A percentile compares a stretch with the other conserved stretches of the same genome.
Conservation (phyloP, 345 rosid species). For the Streptanthus diversifolius region DNA sequence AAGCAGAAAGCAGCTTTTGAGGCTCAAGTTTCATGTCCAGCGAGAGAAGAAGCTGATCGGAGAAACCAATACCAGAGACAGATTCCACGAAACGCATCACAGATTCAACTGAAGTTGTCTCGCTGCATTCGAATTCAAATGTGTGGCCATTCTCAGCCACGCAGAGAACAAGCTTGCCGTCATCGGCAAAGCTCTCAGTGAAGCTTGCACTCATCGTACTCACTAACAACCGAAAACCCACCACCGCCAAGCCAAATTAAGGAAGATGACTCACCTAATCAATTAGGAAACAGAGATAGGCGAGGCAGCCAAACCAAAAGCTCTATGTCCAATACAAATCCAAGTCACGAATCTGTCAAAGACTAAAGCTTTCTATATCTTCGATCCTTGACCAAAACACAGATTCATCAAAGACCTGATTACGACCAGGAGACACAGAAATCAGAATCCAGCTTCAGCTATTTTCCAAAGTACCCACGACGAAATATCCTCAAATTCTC, state of each 20-base stretch:
- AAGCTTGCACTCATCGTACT: slow-evolving; percentile 70
- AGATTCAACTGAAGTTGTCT: slow-evolving; percentile 58
- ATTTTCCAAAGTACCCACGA: slow-evolving; percentile 17
- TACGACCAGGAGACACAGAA: slow-evolving; percentile 12
- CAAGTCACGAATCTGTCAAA: background rate
- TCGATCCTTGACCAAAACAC: slow-evolving; percentile 26
- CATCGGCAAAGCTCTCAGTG: slow-evolving; percentile 45
- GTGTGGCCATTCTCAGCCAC: slow-evolving; percentile 89
- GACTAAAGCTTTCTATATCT: slow-evolving; percentile 6
- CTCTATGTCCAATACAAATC: background rate
- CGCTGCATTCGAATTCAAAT: slow-evolving; percentile 62
- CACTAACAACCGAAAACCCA: slow-evolving; percentile 24
- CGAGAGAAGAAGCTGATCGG: slow-evolving; percentile 85
- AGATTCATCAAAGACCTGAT: slow-evolving; percentile 21
- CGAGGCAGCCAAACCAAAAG: slow-evolving; percentile 2
- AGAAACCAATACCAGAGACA: slow-evolving; percentile 48
- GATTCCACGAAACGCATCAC: slow-evolving; percentile 71
- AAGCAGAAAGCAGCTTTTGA: slow-evolving; percentile 63
- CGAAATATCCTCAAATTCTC: slow-evolving; percentile 20
- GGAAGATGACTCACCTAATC: slow-evolving; percentile 10
- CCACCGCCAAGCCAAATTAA: slow-evolving; percentile 31
- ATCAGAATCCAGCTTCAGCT: slow-evolving; percentile 13
- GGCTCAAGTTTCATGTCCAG: slow-evolving; percentile 81
- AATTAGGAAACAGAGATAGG: slow-evolving; percentile 2
- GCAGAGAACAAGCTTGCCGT: slow-evolving; percentile 73